A percentile compares a stretch with the other conserved stretches of the same genome.
Conservation (phyloP, 495 filamentous ascomycete genomes). For the Copromyces sp. region DNA sequence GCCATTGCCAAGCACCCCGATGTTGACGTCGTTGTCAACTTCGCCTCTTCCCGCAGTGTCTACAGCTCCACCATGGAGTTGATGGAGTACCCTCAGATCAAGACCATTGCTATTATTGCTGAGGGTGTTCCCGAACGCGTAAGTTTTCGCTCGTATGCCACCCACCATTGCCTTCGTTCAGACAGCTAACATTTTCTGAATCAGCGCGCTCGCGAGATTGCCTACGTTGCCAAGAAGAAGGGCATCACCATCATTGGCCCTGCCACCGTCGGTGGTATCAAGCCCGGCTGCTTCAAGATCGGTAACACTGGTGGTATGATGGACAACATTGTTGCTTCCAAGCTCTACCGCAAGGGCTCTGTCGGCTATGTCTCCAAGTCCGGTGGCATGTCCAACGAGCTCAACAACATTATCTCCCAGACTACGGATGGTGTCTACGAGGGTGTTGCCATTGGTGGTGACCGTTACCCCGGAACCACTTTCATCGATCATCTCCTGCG, state of each 20-base stretch:
- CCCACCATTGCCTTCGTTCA: not conserved
- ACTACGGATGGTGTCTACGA: slow-evolving; percentile 96
- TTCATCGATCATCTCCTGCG: slow-evolving; percentile 97
- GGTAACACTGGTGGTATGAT: slow-evolving; percentile 99
- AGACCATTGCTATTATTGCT: slow-evolving; percentile 96
- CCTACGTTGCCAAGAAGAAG: slow-evolving; percentile 92
- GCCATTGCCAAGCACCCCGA: slow-evolving; percentile 95
- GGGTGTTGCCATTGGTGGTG: slow-evolving; percentile 98
- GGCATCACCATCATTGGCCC: slow-evolving; percentile 98
- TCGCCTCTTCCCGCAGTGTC: slow-evolving; percentile 95
- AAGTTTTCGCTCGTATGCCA: slow-evolving; percentile 27
- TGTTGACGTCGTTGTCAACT: slow-evolving; percentile 97
- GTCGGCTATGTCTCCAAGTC: slow-evolving; percentile 99
- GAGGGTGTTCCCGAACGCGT: slow-evolving; percentile 97
- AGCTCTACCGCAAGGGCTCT: slow-evolving; percentile 97
- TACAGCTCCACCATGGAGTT: slow-evolving; percentile 97
- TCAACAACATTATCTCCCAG: slow-evolving; percentile 98
- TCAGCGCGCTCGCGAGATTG: slow-evolving; percentile 91
- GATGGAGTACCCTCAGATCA: slow-evolving; percentile 95
- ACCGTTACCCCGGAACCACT: slow-evolving; percentile 95
- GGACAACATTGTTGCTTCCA: slow-evolving; percentile 99
- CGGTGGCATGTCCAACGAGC: slow-evolving; percentile 99
- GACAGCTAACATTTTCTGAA: not conserved
- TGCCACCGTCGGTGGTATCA: slow-evolving; percentile 97
- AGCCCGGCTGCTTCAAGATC: slow-evolving; percentile 98